Percentiles rank a stretch among this genome's conserved stretches.
phyloP scores from a whole-genome alignment of 1,284 basidiomycete species.

The Termitomyces sp. region DNA sequence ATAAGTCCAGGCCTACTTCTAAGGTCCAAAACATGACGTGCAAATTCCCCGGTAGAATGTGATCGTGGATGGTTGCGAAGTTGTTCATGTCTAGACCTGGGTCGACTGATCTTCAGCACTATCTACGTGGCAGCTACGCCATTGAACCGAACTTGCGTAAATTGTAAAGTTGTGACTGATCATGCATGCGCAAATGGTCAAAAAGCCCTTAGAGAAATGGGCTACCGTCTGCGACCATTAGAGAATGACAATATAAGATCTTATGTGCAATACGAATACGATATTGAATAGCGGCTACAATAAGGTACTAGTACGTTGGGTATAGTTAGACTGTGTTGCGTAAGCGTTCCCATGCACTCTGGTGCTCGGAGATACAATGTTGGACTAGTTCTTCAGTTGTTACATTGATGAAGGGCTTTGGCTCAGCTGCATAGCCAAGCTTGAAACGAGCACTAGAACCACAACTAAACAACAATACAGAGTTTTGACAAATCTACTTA shows the following conservation, averaged over 20 bases:
- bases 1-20: too few species aligned
- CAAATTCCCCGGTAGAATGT: too few species aligned
- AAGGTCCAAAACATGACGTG: too few species aligned
- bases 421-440: constrained; percentile 21
- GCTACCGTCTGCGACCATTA: too few species aligned
- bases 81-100: too few species aligned
- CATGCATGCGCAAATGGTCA: too few species aligned
- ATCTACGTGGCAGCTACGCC: too few species aligned
- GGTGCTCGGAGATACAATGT: constrained; percentile 31
- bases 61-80: too few species aligned
- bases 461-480: background rate
- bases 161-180: too few species aligned
- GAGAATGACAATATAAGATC: background rate
- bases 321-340: constrained; percentile 15
- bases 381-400: constrained; percentile 29
- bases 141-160: too few species aligned
- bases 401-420: constrained; percentile 25
- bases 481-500: constrained; percentile 26
- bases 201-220: too few species aligned
- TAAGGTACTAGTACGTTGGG: background rate
- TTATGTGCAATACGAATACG: constrained; percentile 1
- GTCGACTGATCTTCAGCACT: too few species aligned
- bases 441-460: constrained; percentile 24
- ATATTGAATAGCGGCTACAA: background rate
- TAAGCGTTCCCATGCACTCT: constrained; percentile 28